A percentile compares a stretch with the other conserved stretches of the same genome.
These are phyloP conservation scores for Funneliformis geosporum DNA, from an alignment of 192 early-diverging fungal species.

Conservation along the genomic window DNA sequence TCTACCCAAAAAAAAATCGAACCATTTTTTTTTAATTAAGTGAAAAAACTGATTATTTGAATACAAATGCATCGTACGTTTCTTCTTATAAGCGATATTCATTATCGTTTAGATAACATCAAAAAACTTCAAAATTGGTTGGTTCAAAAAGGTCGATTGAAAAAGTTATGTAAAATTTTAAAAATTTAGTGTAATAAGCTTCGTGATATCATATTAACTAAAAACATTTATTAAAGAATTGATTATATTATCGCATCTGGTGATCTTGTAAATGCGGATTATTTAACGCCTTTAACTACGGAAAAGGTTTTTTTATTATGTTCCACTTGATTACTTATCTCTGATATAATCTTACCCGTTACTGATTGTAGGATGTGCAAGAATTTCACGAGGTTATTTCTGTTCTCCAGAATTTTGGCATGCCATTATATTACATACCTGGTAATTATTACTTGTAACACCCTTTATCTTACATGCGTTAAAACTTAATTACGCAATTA, in stretches of 20 bases:
- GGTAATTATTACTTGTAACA: conserved; percentile 4
- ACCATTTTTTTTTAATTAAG: not conserved
- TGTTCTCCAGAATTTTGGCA: not conserved
- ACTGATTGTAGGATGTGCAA: conserved; percentile 4
- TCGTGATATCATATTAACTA: not conserved
- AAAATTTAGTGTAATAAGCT: not conserved
- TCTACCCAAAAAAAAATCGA: no score
- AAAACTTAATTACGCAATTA: not conserved
- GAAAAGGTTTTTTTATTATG: conserved; percentile 17
- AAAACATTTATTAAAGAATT: not conserved
- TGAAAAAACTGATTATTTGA: no score
- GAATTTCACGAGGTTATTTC: conserved; percentile 18
- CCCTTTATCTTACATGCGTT: not conserved
- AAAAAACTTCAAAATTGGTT: conserved; percentile 24
- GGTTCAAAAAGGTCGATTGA: conserved; percentile 5
- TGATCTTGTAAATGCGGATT: conserved; percentile 21
- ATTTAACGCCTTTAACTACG: not conserved
- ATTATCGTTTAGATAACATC: conserved; percentile 21
- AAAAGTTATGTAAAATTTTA: not conserved
- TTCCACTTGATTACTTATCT: not conserved
- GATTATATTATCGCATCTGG: conserved; percentile 22
- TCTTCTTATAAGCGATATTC: conserved; percentile 26
- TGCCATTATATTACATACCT: conserved; percentile 26
- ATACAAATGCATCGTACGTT: conserved; percentile 9
- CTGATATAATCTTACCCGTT: not conserved